Conservation (phyloP, 1,284 basidiomycete genomes). For the Cryptococcus depauperatus region DNA sequence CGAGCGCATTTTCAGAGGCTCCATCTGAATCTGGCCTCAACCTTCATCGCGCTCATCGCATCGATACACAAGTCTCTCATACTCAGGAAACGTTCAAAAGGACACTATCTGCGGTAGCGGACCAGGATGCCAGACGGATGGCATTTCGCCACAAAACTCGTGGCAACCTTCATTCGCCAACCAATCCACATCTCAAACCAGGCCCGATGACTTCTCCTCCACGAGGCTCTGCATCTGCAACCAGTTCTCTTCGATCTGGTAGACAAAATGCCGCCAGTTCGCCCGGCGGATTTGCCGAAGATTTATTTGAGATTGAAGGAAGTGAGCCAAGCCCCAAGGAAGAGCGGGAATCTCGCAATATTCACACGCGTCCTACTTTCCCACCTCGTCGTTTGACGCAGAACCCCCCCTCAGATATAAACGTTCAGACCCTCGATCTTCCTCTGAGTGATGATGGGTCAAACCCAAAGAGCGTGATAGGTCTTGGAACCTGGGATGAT, state of each 20-base stretch:
- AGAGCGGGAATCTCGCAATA: neutral
- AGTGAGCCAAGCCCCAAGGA: neutral
- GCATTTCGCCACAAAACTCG: constrained; percentile 16
- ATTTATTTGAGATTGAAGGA: neutral
- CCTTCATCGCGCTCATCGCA: neutral
- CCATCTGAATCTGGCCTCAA: neutral
- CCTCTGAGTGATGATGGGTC: constrained; percentile 36
- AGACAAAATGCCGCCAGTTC: constrained; percentile 19
- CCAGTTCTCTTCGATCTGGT: constrained; percentile 16
- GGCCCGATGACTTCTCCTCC: constrained; percentile 29
- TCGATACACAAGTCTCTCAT: neutral
- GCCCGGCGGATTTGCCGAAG: constrained; percentile 23
- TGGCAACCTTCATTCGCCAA: constrained; percentile 10
- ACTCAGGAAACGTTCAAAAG: constrained; percentile 26
- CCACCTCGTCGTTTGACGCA: neutral
- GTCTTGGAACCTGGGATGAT: constrained; percentile 22
- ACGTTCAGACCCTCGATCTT: constrained; percentile 28
- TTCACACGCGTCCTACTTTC: neutral
- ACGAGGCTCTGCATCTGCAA: constrained; percentile 16
- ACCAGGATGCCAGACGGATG: constrained; percentile 36
- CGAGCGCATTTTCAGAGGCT: neutral
- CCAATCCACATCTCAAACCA: constrained; percentile 12
- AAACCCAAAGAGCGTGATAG: neutral
- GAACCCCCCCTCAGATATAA: neutral
- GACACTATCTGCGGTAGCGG: constrained; percentile 33